Base-by-base conservation (phyloP, 768 basidiomycete genomes). In the Tylopilus balloui region DNA sequence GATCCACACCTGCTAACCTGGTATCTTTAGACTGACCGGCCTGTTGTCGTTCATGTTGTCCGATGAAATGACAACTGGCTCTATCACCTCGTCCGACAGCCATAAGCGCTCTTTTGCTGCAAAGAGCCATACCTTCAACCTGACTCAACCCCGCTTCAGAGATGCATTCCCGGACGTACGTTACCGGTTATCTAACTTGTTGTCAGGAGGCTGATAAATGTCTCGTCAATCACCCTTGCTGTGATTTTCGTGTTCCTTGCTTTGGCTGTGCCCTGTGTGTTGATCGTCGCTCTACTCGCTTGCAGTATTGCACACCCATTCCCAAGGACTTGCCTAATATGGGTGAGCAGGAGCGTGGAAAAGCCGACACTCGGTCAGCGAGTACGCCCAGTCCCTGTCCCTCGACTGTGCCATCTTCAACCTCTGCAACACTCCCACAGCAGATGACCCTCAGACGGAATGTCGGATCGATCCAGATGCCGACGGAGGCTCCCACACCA, bases 31-130 rank as follows among this genome's bases (percentile, higher is more conserved):
- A 69, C 77, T 95, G 58, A 97, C 93, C 6, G 96, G 96, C 17
- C 76, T 98, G 17, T 71, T 95, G 41, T 92, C 88, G 4, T 96
- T 96, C 72, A 95, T 95, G 93, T 75, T 94, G 42, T 84, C 88
- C 1, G 91, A 96, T 57, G 93, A 96, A 69, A 92, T 97, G 79
- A 98, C 96, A 0, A 96, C 95, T 0, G 95, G 95, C 10, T 91
- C 89, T 1, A 82, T 94, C 25, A 88, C 80, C 7, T 85, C 89
- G 1, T 79, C 83, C 13, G 86, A 88, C 35, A 72, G 76, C 6
- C 87, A 97, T 60, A 95, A 92, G 70, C 80, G 79, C 31, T 65
- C 71, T 0, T 84, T 92, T 52, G 93, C 95, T 1, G 69, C 73
- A 6, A 77, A 82, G 44, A 92, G 88, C 62, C 95, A 99, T 66